phyloP scores from a whole-genome alignment of 495 filamentous ascomycete species.

The Penicillium canescens region DNA sequence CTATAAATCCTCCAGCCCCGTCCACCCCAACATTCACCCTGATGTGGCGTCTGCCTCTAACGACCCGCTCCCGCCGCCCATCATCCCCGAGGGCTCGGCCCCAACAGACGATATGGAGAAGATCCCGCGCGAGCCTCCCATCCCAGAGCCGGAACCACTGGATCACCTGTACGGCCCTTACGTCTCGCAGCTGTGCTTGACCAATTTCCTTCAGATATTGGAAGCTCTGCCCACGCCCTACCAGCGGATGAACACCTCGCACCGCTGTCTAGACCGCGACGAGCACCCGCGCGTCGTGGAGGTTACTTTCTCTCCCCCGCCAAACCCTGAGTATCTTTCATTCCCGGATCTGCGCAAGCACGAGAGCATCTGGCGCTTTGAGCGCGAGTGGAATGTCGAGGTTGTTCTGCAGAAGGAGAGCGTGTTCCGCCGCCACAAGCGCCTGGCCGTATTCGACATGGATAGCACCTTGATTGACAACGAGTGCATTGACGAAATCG shows the following conservation, averaged over 20 bases:
- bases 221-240: conserved; percentile 65
- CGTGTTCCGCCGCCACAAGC: conserved; percentile 73
- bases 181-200: conserved; percentile 77
- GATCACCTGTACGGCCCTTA: conserved; percentile 77
- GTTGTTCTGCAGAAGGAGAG: conserved; percentile 70
- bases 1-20: conserved; percentile 45
- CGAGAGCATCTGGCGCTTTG: conserved; percentile 78
- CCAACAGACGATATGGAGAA: conserved; percentile 67
- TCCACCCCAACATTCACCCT: conserved; percentile 46
- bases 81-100: conserved; percentile 50
- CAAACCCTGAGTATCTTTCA: conserved; percentile 65
- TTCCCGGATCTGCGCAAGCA: conserved; percentile 71
- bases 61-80: conserved; percentile 39
- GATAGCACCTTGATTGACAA: conserved; percentile 94
- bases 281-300: conserved; percentile 67
- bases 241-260: conserved; percentile 61
- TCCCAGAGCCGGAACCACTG: conserved; percentile 62
- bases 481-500: conserved; percentile 95
- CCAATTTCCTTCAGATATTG: conserved; percentile 76
- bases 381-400: conserved; percentile 86
- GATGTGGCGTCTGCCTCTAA: conserved; percentile 31
- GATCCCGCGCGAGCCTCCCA: conserved; percentile 70
- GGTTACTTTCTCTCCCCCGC: conserved; percentile 67
- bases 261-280: conserved; percentile 67
- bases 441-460: conserved; percentile 95